phyloP scores from a whole-genome alignment of 2,329 filamentous ascomycete genomes.

The Pezicula rhizophila region DNA sequence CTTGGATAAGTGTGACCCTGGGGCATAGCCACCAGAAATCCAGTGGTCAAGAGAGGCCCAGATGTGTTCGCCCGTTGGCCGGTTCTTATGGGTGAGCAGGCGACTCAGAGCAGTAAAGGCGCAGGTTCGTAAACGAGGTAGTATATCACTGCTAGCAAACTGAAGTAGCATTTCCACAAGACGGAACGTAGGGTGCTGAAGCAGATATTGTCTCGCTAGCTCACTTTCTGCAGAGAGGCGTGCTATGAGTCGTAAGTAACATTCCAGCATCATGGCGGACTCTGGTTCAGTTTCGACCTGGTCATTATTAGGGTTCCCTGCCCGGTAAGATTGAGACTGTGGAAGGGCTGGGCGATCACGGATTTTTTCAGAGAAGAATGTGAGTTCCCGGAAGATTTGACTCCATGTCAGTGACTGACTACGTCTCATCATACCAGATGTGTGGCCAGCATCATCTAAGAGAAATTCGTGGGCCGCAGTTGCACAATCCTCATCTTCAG shows the following conservation, averaged over 20 bases:
- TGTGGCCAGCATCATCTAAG: slow-evolving; percentile 72
- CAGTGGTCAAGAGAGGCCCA: slow-evolving; percentile 79
- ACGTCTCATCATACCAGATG: slow-evolving; percentile 72
- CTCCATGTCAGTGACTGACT: slow-evolving; percentile 84
- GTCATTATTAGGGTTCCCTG: slow-evolving; percentile 55
- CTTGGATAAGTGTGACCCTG: slow-evolving; percentile 35
- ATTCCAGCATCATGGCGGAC: slow-evolving; percentile 92
- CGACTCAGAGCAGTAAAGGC: slow-evolving; percentile 74
- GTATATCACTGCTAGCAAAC: slow-evolving; percentile 70
- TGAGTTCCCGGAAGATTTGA: slow-evolving; percentile 86
- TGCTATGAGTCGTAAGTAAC: slow-evolving; percentile 81
- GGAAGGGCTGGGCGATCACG: slow-evolving; percentile 60
- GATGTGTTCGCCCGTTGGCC: slow-evolving; percentile 62
- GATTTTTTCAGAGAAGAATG: slow-evolving; percentile 75
- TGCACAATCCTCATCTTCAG: slow-evolving; percentile 75
- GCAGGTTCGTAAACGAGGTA: slow-evolving; percentile 72
- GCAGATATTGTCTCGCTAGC: slow-evolving; percentile 65
- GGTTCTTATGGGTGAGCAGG: slow-evolving; percentile 68
- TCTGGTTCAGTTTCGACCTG: slow-evolving; percentile 81
- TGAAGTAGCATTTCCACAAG: slow-evolving; percentile 71
- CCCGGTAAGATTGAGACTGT: slow-evolving; percentile 48
- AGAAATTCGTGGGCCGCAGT: slow-evolving; percentile 83
- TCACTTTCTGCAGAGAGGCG: slow-evolving; percentile 73
- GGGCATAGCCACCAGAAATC: slow-evolving; percentile 57
- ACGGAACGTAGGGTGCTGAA: slow-evolving; percentile 58